Percentiles rank a stretch among this genome's conserved stretches.
Evolutionary conservation across 257 asterid genomes (phyloP).

Genomic region (Leonotis leonurus): DNA sequence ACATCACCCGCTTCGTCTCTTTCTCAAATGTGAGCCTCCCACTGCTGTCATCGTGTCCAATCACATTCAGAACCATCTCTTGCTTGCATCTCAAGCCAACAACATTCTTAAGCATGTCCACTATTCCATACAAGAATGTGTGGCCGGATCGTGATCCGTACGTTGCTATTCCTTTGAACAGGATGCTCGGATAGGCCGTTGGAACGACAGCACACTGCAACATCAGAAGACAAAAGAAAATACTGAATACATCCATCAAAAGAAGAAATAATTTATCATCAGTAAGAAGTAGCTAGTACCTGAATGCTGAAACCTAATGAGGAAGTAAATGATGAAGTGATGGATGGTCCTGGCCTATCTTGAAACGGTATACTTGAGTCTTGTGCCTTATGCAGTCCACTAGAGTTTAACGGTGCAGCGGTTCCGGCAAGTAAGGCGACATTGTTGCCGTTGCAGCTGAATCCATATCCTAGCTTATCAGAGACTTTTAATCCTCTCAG

Average conservation of each 20-base stretch:
- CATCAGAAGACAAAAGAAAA: neutral
- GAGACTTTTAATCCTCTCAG: constrained; percentile 42
- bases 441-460: constrained; percentile 57
- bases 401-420: constrained; percentile 37
- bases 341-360: constrained; percentile 61
- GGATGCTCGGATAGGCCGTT: constrained; percentile 30
- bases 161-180: constrained; percentile 41
- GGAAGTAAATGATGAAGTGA: constrained; percentile 47
- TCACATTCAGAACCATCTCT: constrained; percentile 36
- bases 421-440: constrained; percentile 47
- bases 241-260: neutral
- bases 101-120: constrained; percentile 21
- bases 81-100: constrained; percentile 12
- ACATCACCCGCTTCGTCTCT: constrained; percentile 14
- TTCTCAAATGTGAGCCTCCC: constrained; percentile 32
- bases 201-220: constrained; percentile 51
- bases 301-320: constrained; percentile 55
- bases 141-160: constrained; percentile 25
- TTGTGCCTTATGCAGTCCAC: constrained; percentile 30
- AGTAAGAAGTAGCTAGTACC: no score
- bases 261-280: no score
- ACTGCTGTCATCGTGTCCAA: constrained; percentile 42
- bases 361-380: constrained; percentile 26
- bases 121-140: constrained; percentile 16
- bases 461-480: constrained; percentile 37